These are phyloP conservation scores for Phytopythium helicoides DNA, from an alignment of 352 stramenopile genomes.

Conservation along the genomic window DNA sequence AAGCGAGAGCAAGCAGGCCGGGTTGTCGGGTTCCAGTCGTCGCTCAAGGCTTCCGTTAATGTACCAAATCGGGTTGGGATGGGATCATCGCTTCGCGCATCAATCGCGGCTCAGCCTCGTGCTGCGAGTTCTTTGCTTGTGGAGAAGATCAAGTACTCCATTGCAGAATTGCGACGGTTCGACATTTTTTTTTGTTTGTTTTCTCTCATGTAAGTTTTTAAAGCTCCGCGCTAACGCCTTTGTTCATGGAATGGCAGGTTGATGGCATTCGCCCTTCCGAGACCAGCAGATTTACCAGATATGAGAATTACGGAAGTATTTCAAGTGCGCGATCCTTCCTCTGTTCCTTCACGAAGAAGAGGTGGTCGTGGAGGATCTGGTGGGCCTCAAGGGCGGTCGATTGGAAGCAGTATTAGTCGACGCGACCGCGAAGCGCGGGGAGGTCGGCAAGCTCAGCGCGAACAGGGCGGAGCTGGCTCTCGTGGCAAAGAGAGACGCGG, in stretches of 20 bases:
- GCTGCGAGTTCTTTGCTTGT: constrained; percentile 1
- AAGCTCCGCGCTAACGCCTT: too few relatives aligned
- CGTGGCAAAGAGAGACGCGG: constrained; percentile 23
- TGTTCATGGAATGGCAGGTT: background rate
- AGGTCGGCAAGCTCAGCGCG: constrained; percentile 14
- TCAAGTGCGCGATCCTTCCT: constrained; percentile 35
- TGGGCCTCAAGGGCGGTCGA: constrained; percentile 18
- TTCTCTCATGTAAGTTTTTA: too few relatives aligned
- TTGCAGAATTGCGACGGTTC: constrained; percentile 54
- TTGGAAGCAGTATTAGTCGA: constrained; percentile 30
- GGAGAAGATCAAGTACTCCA: constrained; percentile 57
- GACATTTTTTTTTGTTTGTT: background rate
- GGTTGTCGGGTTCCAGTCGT: constrained; percentile 49
- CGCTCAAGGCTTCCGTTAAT: constrained; percentile 35
- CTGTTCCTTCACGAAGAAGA: constrained; percentile 20
- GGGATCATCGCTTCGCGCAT: constrained; percentile 11
- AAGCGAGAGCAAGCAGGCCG: constrained; percentile 37
- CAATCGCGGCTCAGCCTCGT: constrained; percentile 2
- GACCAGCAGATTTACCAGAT: constrained; percentile 49
- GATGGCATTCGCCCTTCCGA: constrained; percentile 21
- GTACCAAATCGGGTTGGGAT: constrained; percentile 1
- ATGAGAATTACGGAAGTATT: constrained; percentile 70
- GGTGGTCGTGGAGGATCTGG: constrained; percentile 6
- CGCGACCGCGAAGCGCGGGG: constrained; percentile 16
- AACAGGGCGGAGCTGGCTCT: constrained; percentile 11